Conservation (phyloP, 768 basidiomycete species). For the Chalciporus pseudorubinellus region DNA sequence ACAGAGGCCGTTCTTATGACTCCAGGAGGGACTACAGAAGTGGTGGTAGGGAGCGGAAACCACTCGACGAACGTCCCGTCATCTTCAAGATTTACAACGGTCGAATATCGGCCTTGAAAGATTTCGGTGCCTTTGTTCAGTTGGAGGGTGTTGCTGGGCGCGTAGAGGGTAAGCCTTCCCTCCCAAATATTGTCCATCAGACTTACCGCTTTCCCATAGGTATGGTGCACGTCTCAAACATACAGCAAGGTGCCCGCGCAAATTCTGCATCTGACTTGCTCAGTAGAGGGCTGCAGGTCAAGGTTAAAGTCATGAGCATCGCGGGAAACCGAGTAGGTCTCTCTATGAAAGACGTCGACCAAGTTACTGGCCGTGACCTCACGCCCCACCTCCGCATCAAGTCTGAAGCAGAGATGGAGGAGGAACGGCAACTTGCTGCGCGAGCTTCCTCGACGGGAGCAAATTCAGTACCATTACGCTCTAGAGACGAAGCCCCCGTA, state of each 20-base stretch:
- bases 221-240: conserved; percentile 96
- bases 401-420: conserved; percentile 90
- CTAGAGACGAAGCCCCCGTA: conserved; percentile 47
- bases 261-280: conserved; percentile 87
- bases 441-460: conserved; percentile 74
- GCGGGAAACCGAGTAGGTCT: conserved; percentile 79
- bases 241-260: conserved; percentile 80
- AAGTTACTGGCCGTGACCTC: conserved; percentile 82
- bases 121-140: conserved; percentile 93
- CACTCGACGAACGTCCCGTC: conserved; percentile 77
- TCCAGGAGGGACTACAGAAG: conserved; percentile 41
- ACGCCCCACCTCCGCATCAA: conserved; percentile 94
- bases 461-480: conserved; percentile 80
- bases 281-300: conserved; percentile 79
- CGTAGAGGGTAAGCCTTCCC: conserved; percentile 72
- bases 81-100: conserved; percentile 95
- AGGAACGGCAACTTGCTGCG: conserved; percentile 63
- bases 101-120: conserved; percentile 79
- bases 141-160: conserved; percentile 85
- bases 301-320: conserved; percentile 95
- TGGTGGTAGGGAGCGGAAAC: conserved; percentile 34
- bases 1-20: conserved; percentile 50
- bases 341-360: conserved; percentile 99
- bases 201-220: conserved; percentile 51
- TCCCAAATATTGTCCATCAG: neutral